Percentiles rank a stretch among this genome's conserved stretches.
phyloP scores from a whole-genome alignment of 2,329 filamentous ascomycete species.

The Helicocarpus griseus region DNA sequence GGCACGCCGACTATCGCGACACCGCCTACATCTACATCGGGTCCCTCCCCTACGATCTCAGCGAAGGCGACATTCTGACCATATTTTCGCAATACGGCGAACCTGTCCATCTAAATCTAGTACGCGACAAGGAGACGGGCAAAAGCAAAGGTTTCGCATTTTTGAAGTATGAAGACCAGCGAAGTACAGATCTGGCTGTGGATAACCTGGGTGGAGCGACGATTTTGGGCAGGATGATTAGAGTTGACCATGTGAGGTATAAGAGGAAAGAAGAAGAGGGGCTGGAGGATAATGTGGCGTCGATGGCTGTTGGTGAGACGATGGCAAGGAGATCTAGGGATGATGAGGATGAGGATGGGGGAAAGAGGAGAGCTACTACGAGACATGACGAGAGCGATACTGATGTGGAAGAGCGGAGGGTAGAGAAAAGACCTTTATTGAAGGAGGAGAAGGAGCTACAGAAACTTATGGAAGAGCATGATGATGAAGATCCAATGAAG shows the following conservation, averaged over 20 bases:
- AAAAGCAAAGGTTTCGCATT: constrained; percentile 93
- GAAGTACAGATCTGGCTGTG: constrained; percentile 89
- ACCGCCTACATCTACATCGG: constrained; percentile 96
- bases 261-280: constrained; percentile 68
- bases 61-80: constrained; percentile 89
- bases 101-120: constrained; percentile 83
- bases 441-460: constrained; percentile 75
- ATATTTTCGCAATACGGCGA: constrained; percentile 98
- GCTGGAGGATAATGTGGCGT: constrained; percentile 41
- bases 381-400: constrained; percentile 34
- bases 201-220: constrained; percentile 87
- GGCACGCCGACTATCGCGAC: constrained; percentile 96
- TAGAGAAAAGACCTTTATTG: constrained; percentile 50
- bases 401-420: constrained; percentile 39
- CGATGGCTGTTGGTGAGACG: constrained; percentile 39
- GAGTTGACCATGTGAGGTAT: constrained; percentile 89
- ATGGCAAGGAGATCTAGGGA: constrained; percentile 18
- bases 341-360: constrained; percentile 28
- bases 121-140: constrained; percentile 90
- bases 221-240: constrained; percentile 67
- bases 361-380: constrained; percentile 22
- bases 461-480: constrained; percentile 65
- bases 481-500: constrained; percentile 98
- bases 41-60: constrained; percentile 81
- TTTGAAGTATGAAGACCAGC: constrained; percentile 96